These are phyloP conservation scores for Sisymbrium irio DNA, from an alignment of 345 rosid genomes.

Conservation along the genomic window DNA sequence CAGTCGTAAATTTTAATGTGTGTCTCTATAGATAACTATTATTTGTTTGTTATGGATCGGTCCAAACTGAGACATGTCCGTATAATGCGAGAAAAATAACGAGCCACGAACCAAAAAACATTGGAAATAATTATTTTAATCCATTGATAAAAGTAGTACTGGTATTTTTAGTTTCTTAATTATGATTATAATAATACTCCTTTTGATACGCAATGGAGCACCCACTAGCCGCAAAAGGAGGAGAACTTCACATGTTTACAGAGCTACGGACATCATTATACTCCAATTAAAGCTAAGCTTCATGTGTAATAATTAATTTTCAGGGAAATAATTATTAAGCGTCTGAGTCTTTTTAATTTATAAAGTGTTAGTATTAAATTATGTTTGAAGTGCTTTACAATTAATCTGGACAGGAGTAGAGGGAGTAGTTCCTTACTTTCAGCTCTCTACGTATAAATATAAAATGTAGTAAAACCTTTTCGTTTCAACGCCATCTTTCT, in stretches of 20 bases:
- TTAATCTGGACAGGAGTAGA: conserved; percentile 25
- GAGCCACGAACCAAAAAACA: conserved; percentile 13
- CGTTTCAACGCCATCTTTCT: not conserved
- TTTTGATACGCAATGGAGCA: conserved; percentile 39
- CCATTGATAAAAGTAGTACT: not conserved
- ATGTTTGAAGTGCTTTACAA: conserved; percentile 26
- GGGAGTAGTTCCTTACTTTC: conserved; percentile 33
- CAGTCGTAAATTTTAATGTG: not conserved
- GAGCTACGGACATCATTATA: conserved; percentile 42
- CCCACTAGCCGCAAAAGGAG: conserved; percentile 45
- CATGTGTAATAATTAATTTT: conserved; percentile 33
- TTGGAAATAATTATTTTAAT: not conserved
- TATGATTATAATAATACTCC: conserved; percentile 19
- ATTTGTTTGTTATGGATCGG: conserved; percentile 6
- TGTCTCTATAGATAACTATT: not conserved
- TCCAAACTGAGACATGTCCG: conserved; percentile 18
- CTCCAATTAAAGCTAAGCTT: conserved; percentile 39
- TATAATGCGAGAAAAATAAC: conserved; percentile 26
- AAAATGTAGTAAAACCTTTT: conserved; percentile 1
- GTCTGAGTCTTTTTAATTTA: not conserved
- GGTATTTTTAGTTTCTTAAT: not conserved
- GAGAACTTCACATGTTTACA: conserved; percentile 39
- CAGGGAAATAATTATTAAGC: conserved; percentile 2
- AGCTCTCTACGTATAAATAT: conserved; percentile 24
- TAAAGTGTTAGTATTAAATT: not conserved